Percentiles rank a stretch among this genome's conserved stretches.
These are phyloP conservation scores for Wickerhamiella sorbophila DNA, from an alignment of 805 yeast species.

Conservation along the genomic window DNA sequence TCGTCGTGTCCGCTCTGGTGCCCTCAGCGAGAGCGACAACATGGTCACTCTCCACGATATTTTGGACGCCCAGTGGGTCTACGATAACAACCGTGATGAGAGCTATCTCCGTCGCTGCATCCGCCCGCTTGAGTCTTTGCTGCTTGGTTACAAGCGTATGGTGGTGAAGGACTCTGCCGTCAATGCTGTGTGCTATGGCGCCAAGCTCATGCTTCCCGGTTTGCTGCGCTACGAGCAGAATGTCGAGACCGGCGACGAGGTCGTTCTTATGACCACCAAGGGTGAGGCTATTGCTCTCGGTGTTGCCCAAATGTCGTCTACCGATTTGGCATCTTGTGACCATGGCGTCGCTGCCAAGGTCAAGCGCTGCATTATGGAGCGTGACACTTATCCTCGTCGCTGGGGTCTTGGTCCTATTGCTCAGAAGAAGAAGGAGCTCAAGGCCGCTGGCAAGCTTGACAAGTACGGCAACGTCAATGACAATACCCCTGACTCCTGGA, in stretches of 20 bases:
- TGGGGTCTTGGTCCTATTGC: constrained; percentile 99
- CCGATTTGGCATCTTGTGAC: constrained; percentile 89
- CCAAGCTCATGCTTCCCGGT: constrained; percentile 98
- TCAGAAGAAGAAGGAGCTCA: constrained; percentile 94
- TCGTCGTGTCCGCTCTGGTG: constrained; percentile 98
- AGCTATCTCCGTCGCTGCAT: constrained; percentile 84
- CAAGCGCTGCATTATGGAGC: constrained; percentile 98
- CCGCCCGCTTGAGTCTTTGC: constrained; percentile 85
- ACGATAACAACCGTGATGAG: constrained; percentile 95
- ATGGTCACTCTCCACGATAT: constrained; percentile 95
- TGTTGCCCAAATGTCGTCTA: constrained; percentile 97
- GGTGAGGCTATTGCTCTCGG: constrained; percentile 99
- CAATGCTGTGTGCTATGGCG: constrained; percentile 97
- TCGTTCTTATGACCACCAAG: constrained; percentile 93
- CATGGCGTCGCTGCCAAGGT: constrained; percentile 98
- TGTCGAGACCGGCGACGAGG: constrained; percentile 93
- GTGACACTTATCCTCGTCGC: constrained; percentile 98
- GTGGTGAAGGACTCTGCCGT: constrained; percentile 94
- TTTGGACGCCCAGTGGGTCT: constrained; percentile 94
- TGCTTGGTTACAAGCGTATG: constrained; percentile 90
- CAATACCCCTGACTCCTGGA: constrained; percentile 89
- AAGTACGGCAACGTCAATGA: constrained; percentile 89
- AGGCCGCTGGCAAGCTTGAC: constrained; percentile 93
- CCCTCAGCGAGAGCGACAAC: constrained; percentile 76
- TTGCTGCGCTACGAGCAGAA: constrained; percentile 94